Conservation (phyloP, 768 basidiomycete species). For the Tephrocybe sp. region DNA sequence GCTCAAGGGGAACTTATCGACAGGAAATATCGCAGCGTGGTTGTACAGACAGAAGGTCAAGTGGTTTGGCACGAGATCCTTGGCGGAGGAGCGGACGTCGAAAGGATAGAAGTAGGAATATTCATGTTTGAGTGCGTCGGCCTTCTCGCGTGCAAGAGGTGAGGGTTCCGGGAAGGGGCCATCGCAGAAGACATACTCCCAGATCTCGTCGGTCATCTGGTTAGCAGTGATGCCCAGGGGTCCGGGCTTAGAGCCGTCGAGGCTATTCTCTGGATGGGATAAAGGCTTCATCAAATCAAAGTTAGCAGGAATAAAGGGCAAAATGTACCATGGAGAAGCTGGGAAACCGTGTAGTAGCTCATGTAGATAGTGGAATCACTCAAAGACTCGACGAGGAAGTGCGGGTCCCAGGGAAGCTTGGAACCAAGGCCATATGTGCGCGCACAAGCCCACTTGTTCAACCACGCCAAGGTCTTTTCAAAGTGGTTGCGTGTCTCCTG, state of each 20-base stretch:
- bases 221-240: conserved; percentile 83
- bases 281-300: conserved; percentile 3
- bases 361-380: conserved; percentile 99
- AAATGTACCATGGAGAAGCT: conserved; percentile 83
- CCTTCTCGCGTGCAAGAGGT: conserved; percentile 72
- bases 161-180: conserved; percentile 73
- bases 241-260: conserved; percentile 80
- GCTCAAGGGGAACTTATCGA: conserved; percentile 85
- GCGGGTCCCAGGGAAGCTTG: conserved; percentile 93
- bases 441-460: conserved; percentile 99
- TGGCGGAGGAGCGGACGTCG: conserved; percentile 96
- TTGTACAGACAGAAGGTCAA: conserved; percentile 93
- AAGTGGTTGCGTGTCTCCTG: conserved; percentile 92
- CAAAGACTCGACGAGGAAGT: conserved; percentile 94
- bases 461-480: conserved; percentile 89
- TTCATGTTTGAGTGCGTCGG: conserved; percentile 83
- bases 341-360: conserved; percentile 94
- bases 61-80: conserved; percentile 95
- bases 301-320: background rate
- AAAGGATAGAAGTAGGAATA: conserved; percentile 98
- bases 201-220: conserved; percentile 96
- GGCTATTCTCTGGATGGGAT: conserved; percentile 50
- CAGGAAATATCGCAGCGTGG: conserved; percentile 93
- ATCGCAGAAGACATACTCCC: conserved; percentile 89
- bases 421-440: conserved; percentile 95